These are phyloP conservation scores for Trametes sanguinea DNA, from an alignment of 768 basidiomycete genomes.

Conservation along the genomic window DNA sequence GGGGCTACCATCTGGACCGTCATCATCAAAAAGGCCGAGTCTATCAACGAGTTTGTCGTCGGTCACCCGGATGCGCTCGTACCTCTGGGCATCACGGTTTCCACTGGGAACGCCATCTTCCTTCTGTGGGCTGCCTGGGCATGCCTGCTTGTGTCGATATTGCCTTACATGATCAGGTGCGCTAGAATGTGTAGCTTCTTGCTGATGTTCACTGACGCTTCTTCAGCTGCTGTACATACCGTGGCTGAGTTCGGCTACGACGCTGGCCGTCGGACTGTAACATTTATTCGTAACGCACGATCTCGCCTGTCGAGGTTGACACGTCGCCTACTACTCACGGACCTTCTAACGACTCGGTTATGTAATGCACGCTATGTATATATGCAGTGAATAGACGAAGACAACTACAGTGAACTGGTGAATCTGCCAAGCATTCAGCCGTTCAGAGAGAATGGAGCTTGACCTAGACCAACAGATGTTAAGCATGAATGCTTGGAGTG, in stretches of 20 bases:
- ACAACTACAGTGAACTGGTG: background rate
- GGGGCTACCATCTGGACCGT: slow-evolving; percentile 79
- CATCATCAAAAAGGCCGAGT: slow-evolving; percentile 62
- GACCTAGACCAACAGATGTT: too few species aligned
- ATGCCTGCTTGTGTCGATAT: slow-evolving; percentile 59
- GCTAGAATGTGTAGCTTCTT: slow-evolving; percentile 25
- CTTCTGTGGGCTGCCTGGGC: slow-evolving; percentile 78
- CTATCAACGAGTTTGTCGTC: slow-evolving; percentile 56
- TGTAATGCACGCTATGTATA: slow-evolving; percentile 17
- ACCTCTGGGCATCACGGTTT: slow-evolving; percentile 63
- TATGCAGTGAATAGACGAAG: slow-evolving; percentile 9
- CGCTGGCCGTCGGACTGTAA: slow-evolving; percentile 2
- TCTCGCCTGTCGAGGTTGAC: background rate
- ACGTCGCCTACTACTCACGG: slow-evolving; percentile 9
- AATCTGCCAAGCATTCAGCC: too few species aligned
- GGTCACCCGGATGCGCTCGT: slow-evolving; percentile 37
- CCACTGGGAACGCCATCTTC: slow-evolving; percentile 61
- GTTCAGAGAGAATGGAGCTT: too few species aligned
- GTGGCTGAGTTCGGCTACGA: slow-evolving; percentile 46
- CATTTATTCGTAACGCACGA: slow-evolving; percentile 13
- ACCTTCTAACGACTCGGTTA: slow-evolving; percentile 12
- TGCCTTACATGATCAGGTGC: slow-evolving; percentile 80
- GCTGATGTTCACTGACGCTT: background rate
- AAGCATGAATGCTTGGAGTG: too few species aligned
- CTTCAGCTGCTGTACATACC: slow-evolving; percentile 78